These are phyloP conservation scores for Cajanus cajan DNA, from an alignment of 306 rosid species.

Conservation along the genomic window DNA sequence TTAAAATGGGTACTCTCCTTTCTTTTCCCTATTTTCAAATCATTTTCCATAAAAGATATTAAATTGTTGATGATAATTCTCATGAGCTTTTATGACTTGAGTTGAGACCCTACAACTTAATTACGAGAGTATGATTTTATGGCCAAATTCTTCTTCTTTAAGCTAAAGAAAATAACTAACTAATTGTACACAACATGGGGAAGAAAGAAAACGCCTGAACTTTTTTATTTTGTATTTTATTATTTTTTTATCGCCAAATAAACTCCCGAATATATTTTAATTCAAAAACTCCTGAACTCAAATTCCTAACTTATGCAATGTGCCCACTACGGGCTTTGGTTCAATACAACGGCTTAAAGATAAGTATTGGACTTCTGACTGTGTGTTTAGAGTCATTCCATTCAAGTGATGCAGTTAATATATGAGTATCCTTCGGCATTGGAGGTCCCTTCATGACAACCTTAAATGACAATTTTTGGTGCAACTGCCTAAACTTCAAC, in stretches of 20 bases:
- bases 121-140: neutral
- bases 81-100: neutral
- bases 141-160: neutral
- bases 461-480: constrained; percentile 51
- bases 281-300: neutral
- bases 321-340: neutral
- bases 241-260: neutral
- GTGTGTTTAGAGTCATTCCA: constrained; percentile 64
- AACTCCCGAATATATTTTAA: neutral
- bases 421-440: neutral
- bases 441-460: constrained; percentile 53
- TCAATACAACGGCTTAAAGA: constrained; percentile 28
- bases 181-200: neutral
- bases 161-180: constrained; percentile 11
- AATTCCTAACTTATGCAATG: constrained; percentile 19
- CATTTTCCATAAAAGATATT: neutral
- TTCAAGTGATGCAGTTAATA: constrained; percentile 47
- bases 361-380: constrained; percentile 59
- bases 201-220: neutral
- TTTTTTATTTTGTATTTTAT: no score
- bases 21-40: neutral
- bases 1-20: neutral
- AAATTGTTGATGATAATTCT: neutral
- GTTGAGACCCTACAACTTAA: neutral
- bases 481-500: constrained; percentile 38